These are phyloP conservation scores for Verticillium isaacii DNA, from an alignment of 2,329 filamentous ascomycete species.

Conservation along the genomic window DNA sequence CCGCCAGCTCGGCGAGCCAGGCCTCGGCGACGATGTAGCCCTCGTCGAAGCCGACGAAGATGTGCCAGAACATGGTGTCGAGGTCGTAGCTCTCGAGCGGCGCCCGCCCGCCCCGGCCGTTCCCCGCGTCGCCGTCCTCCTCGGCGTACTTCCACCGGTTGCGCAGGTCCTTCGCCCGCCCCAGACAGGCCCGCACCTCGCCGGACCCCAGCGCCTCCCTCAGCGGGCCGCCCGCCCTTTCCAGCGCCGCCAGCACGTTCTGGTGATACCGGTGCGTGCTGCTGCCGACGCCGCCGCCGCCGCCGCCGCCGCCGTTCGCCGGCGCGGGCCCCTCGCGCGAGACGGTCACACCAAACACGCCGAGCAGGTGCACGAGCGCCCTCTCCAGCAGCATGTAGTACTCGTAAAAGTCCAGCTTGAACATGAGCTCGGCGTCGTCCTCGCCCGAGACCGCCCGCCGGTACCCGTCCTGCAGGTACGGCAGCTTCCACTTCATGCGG, in stretches of 20 bases:
- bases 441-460: conserved; percentile 33
- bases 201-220: conserved; percentile 49
- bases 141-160: conserved; percentile 70
- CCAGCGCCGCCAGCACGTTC: conserved; percentile 61
- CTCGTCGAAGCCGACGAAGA: conserved; percentile 55
- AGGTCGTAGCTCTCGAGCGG: conserved; percentile 57
- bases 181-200: conserved; percentile 52
- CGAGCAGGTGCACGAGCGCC: conserved; percentile 62
- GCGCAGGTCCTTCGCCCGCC: conserved; percentile 62
- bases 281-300: conserved; percentile 1
- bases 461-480: conserved; percentile 55
- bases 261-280: conserved; percentile 59
- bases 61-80: conserved; percentile 49
- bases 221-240: conserved; percentile 52
- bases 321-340: conserved; percentile 19
- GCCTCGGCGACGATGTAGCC: conserved; percentile 48
- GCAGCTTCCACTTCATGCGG: conserved; percentile 59
- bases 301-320: neutral
- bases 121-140: conserved; percentile 20
- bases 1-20: conserved; percentile 28
- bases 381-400: conserved; percentile 71
- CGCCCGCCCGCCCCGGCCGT: conserved; percentile 18
- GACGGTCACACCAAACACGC: conserved; percentile 55
- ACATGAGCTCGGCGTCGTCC: conserved; percentile 60
- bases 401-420: conserved; percentile 75